phyloP scores from a whole-genome alignment of 2,329 filamentous ascomycete genomes.

The Trichophyton mentagrophytes region DNA sequence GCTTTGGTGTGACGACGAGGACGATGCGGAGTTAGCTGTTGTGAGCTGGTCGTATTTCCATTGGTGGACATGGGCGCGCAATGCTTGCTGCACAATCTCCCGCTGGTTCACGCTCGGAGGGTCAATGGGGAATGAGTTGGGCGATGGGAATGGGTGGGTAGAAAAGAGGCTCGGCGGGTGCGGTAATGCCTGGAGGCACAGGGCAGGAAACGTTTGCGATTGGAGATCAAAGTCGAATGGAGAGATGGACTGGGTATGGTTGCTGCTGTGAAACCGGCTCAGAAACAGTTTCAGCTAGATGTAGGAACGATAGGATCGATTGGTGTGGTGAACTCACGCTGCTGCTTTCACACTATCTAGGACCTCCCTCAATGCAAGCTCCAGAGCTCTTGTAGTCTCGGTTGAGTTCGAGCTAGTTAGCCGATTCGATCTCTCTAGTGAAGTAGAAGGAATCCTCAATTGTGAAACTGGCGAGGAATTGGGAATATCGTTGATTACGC shows the following conservation, averaged over 20 bases:
- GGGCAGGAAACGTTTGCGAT: constrained; percentile 69
- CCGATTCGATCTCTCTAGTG: constrained; percentile 6
- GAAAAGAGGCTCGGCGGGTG: constrained; percentile 73
- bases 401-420: constrained; percentile 32
- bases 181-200: constrained; percentile 69
- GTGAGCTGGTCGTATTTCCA: constrained; percentile 44
- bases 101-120: constrained; percentile 63
- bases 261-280: constrained; percentile 26
- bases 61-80: constrained; percentile 53
- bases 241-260: constrained; percentile 29
- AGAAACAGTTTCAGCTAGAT: constrained; percentile 2
- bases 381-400: constrained; percentile 70
- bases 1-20: constrained; percentile 29
- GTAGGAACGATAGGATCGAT: not conserved
- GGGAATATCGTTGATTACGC: constrained; percentile 63
- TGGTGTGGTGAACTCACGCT: constrained; percentile 45
- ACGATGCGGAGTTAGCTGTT: not conserved
- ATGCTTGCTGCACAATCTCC: constrained; percentile 55
- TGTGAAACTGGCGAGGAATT: constrained; percentile 20
- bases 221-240: constrained; percentile 73
- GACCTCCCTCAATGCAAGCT: constrained; percentile 73
- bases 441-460: constrained; percentile 9
- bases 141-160: constrained; percentile 62
- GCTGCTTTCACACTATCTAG: constrained; percentile 70
- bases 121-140: constrained; percentile 67